Evolutionary conservation across 2,329 filamentous ascomycete species (phyloP).

Genomic region (Alternaria arbusti): DNA sequence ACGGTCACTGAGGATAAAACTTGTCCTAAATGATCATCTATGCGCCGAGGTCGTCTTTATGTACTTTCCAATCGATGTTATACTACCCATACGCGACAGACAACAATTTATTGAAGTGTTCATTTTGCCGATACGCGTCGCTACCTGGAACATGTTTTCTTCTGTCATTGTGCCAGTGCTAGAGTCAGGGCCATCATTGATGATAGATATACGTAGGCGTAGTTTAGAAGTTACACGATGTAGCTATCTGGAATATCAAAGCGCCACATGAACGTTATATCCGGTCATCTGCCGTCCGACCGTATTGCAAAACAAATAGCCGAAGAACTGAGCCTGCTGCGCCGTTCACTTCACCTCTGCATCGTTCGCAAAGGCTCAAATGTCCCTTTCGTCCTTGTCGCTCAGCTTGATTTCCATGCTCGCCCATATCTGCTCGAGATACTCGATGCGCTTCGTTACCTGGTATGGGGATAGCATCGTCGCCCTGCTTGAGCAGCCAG

Average conservation of each 20-base stretch:
- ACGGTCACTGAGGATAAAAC: not conserved
- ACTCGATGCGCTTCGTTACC: not conserved
- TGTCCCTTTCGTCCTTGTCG: not conserved
- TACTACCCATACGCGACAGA: not conserved
- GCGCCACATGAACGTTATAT: not conserved
- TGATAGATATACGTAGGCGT: not conserved
- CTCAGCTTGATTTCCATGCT: not conserved
- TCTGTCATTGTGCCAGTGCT: not conserved
- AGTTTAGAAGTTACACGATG: not conserved
- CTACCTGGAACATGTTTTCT: not conserved
- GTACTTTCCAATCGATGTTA: not conserved
- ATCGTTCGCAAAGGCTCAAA: not conserved
- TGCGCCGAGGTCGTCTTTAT: not conserved
- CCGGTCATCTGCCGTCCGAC: not conserved
- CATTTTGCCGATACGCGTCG: not conserved
- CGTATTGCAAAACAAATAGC: not conserved
- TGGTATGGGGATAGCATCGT: not conserved
- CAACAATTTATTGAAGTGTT: not conserved
- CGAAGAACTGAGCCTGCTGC: not conserved
- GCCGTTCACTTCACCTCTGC: not conserved
- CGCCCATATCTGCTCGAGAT: not conserved
- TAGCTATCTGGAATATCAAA: not conserved
- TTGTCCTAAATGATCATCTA: not conserved
- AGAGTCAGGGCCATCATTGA: not conserved
- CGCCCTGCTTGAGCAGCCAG: not conserved